phyloP scores from a whole-genome alignment of 306 rosid genomes.

The Vicia faba region DNA sequence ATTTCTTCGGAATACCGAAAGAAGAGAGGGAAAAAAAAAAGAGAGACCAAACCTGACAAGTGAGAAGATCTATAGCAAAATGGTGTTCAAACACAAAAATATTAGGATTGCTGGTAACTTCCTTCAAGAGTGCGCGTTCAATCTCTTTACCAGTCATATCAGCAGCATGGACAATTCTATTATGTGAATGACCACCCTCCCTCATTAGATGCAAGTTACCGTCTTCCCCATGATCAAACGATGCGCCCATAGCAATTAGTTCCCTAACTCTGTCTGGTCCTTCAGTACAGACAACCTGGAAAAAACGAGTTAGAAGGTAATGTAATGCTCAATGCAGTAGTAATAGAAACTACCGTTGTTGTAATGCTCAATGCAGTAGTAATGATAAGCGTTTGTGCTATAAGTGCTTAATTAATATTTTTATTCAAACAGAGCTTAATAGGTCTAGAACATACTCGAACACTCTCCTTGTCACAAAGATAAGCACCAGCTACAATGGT shows the following conservation, averaged over 20 bases:
- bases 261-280: slow-evolving; percentile 94
- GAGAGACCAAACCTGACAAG: slow-evolving; percentile 57
- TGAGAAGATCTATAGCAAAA: slow-evolving; percentile 89
- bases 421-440: not conserved
- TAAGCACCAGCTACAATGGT: slow-evolving; percentile 95
- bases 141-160: slow-evolving; percentile 97
- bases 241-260: slow-evolving; percentile 89
- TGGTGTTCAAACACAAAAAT: slow-evolving; percentile 86
- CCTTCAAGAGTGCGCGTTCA: slow-evolving; percentile 74
- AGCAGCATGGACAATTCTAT: slow-evolving; percentile 89
- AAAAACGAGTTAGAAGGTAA: slow-evolving; percentile 38
- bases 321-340: not conserved
- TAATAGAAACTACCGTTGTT: slow-evolving; percentile 21
- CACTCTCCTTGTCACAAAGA: slow-evolving; percentile 93
- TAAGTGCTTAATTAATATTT: not conserved
- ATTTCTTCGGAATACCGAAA: not conserved
- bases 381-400: not conserved
- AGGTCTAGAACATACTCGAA: slow-evolving; percentile 62
- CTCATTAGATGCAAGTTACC: slow-evolving; percentile 87
- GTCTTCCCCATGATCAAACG: slow-evolving; percentile 91
- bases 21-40: not conserved
- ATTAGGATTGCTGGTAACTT: slow-evolving; percentile 68
- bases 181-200: slow-evolving; percentile 97
- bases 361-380: not conserved
- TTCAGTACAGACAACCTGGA: slow-evolving; percentile 97